A percentile compares a stretch with the other conserved stretches of the same genome.
Evolutionary conservation across 176 grass and related monocot species (phyloP).

Genomic region (Musa beccarii): DNA sequence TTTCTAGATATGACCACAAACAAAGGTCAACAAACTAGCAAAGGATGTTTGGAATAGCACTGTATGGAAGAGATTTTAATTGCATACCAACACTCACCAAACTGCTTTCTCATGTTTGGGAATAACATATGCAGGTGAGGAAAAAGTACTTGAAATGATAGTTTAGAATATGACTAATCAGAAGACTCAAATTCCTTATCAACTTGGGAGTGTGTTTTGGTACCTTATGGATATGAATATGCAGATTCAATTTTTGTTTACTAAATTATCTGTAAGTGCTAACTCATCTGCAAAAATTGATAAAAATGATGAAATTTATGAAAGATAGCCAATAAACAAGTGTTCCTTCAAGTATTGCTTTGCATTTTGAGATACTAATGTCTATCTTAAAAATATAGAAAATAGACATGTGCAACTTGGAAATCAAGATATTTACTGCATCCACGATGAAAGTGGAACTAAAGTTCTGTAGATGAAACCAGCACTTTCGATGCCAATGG

Average conservation of each 20-base stretch:
- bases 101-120: no score
- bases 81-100: no score
- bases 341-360: slow-evolving; percentile 66
- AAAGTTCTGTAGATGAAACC: slow-evolving; percentile 70
- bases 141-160: no score
- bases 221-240: slow-evolving; percentile 26
- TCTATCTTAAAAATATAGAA: slow-evolving; percentile 78
- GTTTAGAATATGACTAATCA: no score
- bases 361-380: slow-evolving; percentile 71
- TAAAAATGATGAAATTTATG: slow-evolving; percentile 56
- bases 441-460: slow-evolving; percentile 74
- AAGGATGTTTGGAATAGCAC: slow-evolving; percentile 63
- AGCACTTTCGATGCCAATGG: slow-evolving; percentile 34
- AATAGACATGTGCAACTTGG: slow-evolving; percentile 46
- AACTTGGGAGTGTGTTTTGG: neutral
- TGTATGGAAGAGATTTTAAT: slow-evolving; percentile 64
- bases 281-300: slow-evolving; percentile 83
- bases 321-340: slow-evolving; percentile 75
- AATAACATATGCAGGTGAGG: no score
- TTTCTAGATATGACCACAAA: no score
- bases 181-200: slow-evolving; percentile 2
- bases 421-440: slow-evolving; percentile 65
- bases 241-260: slow-evolving; percentile 32
- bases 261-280: slow-evolving; percentile 45
- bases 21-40: slow-evolving; percentile 94